Evolutionary conservation across 2,329 filamentous ascomycete species (phyloP).

Genomic region (Colletotrichum scovillei): DNA sequence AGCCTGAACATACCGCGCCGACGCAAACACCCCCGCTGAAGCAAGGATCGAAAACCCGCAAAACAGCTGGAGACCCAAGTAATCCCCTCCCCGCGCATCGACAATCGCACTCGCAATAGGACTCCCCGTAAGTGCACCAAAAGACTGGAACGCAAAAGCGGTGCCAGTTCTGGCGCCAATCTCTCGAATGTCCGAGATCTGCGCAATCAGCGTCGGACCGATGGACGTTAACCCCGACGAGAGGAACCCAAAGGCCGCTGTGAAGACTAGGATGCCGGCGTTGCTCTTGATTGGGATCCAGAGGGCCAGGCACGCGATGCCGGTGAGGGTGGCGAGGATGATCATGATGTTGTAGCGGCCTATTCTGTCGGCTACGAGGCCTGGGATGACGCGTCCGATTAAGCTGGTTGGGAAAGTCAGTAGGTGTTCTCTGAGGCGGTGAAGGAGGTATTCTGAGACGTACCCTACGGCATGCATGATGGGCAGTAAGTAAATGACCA

Average conservation of each 20-base stretch:
- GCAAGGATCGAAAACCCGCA: constrained; percentile 62
- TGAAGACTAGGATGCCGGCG: constrained; percentile 71
- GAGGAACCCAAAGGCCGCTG: constrained; percentile 76
- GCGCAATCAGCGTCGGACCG: constrained; percentile 72
- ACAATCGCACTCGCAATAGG: constrained; percentile 76
- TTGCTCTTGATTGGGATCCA: constrained; percentile 62
- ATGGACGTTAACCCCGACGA: constrained; percentile 74
- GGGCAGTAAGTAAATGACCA: constrained; percentile 60
- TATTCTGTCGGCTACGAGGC: constrained; percentile 56
- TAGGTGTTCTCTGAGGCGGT: neutral
- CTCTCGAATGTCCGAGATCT: constrained; percentile 76
- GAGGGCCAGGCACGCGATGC: constrained; percentile 56
- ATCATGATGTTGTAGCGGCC: constrained; percentile 62
- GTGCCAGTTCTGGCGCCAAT: constrained; percentile 76
- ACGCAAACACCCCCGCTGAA: constrained; percentile 42
- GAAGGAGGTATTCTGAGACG: constrained; percentile 28
- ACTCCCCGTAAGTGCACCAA: constrained; percentile 74
- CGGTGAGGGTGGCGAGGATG: constrained; percentile 61
- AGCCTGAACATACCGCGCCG: constrained; percentile 48
- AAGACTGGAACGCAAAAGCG: constrained; percentile 69
- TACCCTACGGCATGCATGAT: constrained; percentile 68
- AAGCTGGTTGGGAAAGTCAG: constrained; percentile 47
- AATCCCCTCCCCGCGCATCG: constrained; percentile 60
- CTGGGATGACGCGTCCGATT: constrained; percentile 63
- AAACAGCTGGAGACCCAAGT: constrained; percentile 73